Base-by-base conservation (phyloP, 495 filamentous ascomycete genomes). In the Trichoderma asperelloides region DNA sequence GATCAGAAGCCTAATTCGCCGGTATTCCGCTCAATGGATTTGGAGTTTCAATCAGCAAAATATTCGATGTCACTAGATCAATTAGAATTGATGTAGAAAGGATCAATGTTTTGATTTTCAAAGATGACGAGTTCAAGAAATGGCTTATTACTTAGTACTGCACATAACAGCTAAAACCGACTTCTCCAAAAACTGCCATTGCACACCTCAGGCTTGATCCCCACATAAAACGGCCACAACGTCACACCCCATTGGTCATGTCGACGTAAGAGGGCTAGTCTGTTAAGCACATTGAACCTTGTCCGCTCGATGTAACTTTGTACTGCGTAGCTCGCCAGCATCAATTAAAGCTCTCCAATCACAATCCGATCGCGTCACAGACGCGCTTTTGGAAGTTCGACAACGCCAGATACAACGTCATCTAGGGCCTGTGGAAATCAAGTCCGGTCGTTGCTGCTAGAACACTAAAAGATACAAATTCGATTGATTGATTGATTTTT, bases 321-420 rank as follows among this genome's bases (percentile, higher is more conserved):
- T 47, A 7, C 43, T 15, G 15, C 43, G 25, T 30, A 60, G 55
- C 55, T 60, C n/a, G 33, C 33, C 47, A 51, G 47, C 47, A 21
- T 51, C 47, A 51, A 51, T 51, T 51, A 21, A 51, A 23, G n/a
- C 47, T 60, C 55, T 60, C 55, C 55, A 30, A 60, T 30, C 55
- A 60, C 55, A 60, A 30, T 30, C 55, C 25, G 55, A 30, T 60
- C 55, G 55, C 55, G 55, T 60, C 55, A 2, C 25, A 60, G 55
- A 60, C 55, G 55, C 55, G 55, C 55, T 30, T 60, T 25, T 60
- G 2, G 13, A 60, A 30, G 55, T 11, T 33, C 55, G n/a, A 60
- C 51, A 60, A 28, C 27, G 12, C 12, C 55, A 30, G 13, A 25
- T 13, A 16, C 63, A 40, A 15, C 63, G 4, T 40, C 33, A 23